Evolutionary conservation across 2,329 filamentous ascomycete genomes (phyloP).

Genomic region (Ceratocystis smalleyi): DNA sequence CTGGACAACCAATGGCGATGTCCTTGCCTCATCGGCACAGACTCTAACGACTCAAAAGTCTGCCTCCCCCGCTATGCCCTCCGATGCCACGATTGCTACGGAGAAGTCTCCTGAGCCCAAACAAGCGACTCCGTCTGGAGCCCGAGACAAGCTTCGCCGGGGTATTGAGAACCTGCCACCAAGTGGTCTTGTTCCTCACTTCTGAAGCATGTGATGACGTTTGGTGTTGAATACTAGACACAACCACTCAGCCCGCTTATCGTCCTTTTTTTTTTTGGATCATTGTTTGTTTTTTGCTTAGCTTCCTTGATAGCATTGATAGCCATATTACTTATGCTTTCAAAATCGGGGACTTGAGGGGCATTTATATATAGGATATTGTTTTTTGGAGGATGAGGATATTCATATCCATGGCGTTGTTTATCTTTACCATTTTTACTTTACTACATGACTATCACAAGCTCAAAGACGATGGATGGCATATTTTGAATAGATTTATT

Average conservation of each 20-base stretch:
- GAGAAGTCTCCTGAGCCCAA: constrained; percentile 14
- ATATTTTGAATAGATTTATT: constrained; percentile 6
- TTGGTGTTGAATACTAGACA: not conserved
- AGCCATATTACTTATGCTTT: not conserved
- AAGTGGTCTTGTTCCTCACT: constrained; percentile 1
- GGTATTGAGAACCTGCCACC: constrained; percentile 16
- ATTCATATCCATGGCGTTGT: not conserved
- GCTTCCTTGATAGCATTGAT: not conserved
- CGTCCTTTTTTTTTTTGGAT: constrained; percentile 2
- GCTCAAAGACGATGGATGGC: not conserved
- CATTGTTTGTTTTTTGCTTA: not conserved
- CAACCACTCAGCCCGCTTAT: not conserved
- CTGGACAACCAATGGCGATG: constrained; percentile 7
- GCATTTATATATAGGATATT: not conserved
- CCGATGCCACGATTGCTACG: constrained; percentile 5
- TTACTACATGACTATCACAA: not conserved
- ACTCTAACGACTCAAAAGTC: constrained; percentile 10
- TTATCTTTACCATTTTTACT: constrained; percentile 12
- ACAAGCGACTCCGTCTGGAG: constrained; percentile 10
- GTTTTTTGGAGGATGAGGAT: not conserved
- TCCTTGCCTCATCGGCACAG: not conserved
- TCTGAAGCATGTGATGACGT: not conserved
- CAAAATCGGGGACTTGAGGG: not conserved
- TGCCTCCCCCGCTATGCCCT: constrained; percentile 9
- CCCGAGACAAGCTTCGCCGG: constrained; percentile 14